A percentile compares a stretch with the other conserved stretches of the same genome.
Conservation (phyloP, 148 eudicot species). For the Polygonum aviculare region DNA sequence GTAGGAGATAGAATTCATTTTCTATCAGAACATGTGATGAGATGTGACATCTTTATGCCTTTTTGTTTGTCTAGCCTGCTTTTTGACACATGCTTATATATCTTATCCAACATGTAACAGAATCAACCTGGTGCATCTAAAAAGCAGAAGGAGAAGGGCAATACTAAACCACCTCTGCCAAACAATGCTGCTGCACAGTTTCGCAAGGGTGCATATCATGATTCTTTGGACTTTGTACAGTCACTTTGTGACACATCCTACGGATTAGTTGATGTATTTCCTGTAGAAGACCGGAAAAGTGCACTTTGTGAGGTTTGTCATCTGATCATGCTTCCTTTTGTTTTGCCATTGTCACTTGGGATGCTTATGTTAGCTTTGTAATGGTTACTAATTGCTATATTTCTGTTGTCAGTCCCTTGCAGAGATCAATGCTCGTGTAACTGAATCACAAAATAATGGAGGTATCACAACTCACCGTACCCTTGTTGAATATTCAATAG, state of each 20-base stretch:
- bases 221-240: conserved; percentile 88
- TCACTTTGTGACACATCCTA: conserved; percentile 93
- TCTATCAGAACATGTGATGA: background rate
- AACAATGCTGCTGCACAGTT: conserved; percentile 55
- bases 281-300: conserved; percentile 85
- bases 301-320: conserved; percentile 82
- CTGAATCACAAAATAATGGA: conserved; percentile 76
- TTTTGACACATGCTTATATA: background rate
- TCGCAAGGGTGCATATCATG: conserved; percentile 91
- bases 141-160: conserved; percentile 48
- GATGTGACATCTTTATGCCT: background rate
- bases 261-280: conserved; percentile 92
- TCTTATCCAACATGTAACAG: conserved; percentile 28
- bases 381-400: conserved; percentile 3
- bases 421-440: conserved; percentile 73
- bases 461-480: conserved; percentile 53
- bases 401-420: conserved; percentile 69
- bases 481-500: background rate
- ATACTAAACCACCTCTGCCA: conserved; percentile 82
- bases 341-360: background rate
- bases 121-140: conserved; percentile 52
- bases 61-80: background rate
- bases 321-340: conserved; percentile 4
- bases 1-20: background rate
- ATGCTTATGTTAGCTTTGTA: background rate